A percentile compares a stretch with the other conserved stretches of the same genome.
phyloP scores from a whole-genome alignment of 192 early-diverging fungal species.

The Coemansia sp. region DNA sequence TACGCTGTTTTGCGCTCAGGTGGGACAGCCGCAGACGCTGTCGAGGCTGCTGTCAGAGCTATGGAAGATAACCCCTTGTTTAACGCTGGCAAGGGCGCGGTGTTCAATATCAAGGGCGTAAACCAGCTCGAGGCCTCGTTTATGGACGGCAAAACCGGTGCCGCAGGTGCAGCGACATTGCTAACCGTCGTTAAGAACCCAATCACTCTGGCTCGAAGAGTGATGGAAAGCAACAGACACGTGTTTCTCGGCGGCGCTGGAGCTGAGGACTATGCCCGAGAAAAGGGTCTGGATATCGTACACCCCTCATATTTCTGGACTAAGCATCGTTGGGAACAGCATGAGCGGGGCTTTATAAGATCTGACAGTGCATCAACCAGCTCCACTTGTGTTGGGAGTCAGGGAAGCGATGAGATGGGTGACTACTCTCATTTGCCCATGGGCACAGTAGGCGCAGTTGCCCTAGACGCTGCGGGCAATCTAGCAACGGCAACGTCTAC shows the following conservation, averaged over 20 bases:
- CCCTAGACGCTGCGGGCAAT: conserved; percentile 21
- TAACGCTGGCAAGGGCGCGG: conserved; percentile 40
- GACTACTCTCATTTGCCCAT: conserved; percentile 33
- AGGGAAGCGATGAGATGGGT: background rate
- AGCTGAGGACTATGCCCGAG: conserved; percentile 32
- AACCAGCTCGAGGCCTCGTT: conserved; percentile 44
- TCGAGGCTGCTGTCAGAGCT: conserved; percentile 47
- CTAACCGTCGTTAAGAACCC: conserved; percentile 37
- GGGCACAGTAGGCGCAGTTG: conserved; percentile 45
- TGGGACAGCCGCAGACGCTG: conserved; percentile 37
- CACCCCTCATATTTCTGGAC: conserved; percentile 41
- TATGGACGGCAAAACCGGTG: conserved; percentile 28
- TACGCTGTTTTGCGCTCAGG: conserved; percentile 24
- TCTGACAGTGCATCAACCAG: background rate
- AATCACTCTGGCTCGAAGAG: conserved; percentile 45
- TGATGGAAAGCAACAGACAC: conserved; percentile 31
- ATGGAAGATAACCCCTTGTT: conserved; percentile 44
- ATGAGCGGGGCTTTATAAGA: conserved; percentile 25
- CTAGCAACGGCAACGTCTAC: conserved; percentile 42
- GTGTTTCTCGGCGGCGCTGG: conserved; percentile 35
- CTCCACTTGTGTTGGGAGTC: background rate
- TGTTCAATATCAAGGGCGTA: conserved; percentile 31
- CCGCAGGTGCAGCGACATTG: conserved; percentile 39
- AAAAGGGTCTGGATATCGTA: conserved; percentile 31
- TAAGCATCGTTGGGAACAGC: conserved; percentile 44